phyloP scores from a whole-genome alignment of 129 eudicot genomes.

The Silybum marianum region DNA sequence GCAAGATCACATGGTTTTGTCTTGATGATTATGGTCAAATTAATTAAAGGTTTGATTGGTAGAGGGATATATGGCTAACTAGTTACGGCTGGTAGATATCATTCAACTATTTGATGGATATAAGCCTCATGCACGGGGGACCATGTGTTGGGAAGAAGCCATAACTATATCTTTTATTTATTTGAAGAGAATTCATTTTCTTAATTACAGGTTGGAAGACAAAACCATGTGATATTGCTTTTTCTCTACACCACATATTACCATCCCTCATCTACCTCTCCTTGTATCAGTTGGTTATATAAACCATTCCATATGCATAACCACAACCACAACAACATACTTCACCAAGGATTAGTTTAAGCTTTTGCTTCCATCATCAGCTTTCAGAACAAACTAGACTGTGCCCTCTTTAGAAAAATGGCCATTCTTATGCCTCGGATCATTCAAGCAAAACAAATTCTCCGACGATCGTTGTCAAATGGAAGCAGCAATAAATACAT shows the following conservation, averaged over 20 bases:
- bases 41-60: no score
- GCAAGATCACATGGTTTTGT: no score
- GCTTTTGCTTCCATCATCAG: not conserved
- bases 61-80: no score
- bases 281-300: not conserved
- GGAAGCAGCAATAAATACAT: not conserved
- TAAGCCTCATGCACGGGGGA: no score
- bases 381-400: no score
- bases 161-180: no score
- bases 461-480: constrained; percentile 1
- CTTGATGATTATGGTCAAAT: no score
- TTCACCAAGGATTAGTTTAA: not conserved
- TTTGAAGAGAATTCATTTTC: no score
- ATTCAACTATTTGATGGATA: no score
- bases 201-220: constrained; percentile 4
- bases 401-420: not conserved
- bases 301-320: not conserved
- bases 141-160: no score
- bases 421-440: not conserved
- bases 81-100: no score
- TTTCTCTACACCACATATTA: not conserved
- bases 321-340: not conserved
- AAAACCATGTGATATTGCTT: not conserved
- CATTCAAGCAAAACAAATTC: not conserved
- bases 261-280: not conserved